Base-by-base conservation (phyloP, 1,284 basidiomycete genomes). In the Coniferiporia sulphurascens region DNA sequence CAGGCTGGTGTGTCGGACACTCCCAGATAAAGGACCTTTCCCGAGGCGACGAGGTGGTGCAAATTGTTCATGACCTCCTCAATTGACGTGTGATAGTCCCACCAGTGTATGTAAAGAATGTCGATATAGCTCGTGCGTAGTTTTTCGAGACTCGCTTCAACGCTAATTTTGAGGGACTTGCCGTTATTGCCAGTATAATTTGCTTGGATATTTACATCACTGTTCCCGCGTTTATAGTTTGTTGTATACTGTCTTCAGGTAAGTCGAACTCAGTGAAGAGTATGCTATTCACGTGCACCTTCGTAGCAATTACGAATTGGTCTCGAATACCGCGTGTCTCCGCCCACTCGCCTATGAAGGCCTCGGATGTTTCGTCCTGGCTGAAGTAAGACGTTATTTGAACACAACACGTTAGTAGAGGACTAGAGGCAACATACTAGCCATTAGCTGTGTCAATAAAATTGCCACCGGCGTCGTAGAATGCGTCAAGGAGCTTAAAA, bases 261-360 rank as follows among this genome's bases (percentile, higher is more conserved):
- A 60, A 59, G 2, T 64, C 58, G 13, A 60, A 56, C 27, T 27
- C 5, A 41, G 10, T 9, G 17, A n/a, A 21, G 8, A 21, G 12
- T 2, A 21, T n/a, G 17, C 8, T 17, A 48, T 27, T 46, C 4
- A 34, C 54, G 8, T 54, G 7, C 48, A 74, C 74, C 67, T 79
- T 80, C 48, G 78, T 79, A 0, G 78, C 74, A 52, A 80, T 69
- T 7, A 80, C 70, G 22, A 81, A 69, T 59, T 78, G 73, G 64
- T 81, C 77, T 17, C 79, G 71, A 48, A 75, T 77, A 1, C 68
- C 69, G n/a, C 73, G 72, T 7, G 66, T 60, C 60, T 76, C 72
- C 57, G 73, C 72, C 79, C 78, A 81, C 62, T 80, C 77, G 15
- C 78, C 78, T 27, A 80, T 70, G 65, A 77, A 73, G 49, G 65